phyloP scores from a whole-genome alignment of 371 early-diverging fungal genomes.

The Haplosporangium sp. region DNA sequence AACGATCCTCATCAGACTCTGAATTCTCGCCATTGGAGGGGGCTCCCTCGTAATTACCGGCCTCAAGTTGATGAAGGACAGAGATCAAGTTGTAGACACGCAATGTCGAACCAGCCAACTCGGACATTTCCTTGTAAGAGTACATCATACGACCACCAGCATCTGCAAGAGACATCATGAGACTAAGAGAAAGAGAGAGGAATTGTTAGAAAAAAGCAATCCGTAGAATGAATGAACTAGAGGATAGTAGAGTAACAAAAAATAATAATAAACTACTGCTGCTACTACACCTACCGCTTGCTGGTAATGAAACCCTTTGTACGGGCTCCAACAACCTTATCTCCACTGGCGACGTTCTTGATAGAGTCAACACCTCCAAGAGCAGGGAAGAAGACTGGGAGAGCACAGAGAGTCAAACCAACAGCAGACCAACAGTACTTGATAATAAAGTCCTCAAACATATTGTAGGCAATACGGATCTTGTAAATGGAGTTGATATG shows the following conservation, averaged over 20 bases:
- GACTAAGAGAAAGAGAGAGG: conserved; percentile 36
- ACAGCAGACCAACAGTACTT: conserved; percentile 83
- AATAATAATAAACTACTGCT: no score
- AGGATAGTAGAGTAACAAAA: neutral
- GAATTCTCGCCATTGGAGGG: conserved; percentile 11
- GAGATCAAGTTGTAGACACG: conserved; percentile 85
- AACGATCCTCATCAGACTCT: conserved; percentile 38
- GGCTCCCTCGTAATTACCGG: conserved; percentile 58
- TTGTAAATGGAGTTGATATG: conserved; percentile 87
- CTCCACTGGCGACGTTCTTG: conserved; percentile 50
- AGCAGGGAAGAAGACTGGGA: conserved; percentile 86
- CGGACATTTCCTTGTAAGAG: conserved; percentile 87
- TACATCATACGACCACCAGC: conserved; percentile 95
- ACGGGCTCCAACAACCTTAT: conserved; percentile 69
- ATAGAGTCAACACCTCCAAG: conserved; percentile 56
- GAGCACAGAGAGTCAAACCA: conserved; percentile 79
- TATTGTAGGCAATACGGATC: conserved; percentile 84
- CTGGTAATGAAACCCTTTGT: conserved; percentile 93
- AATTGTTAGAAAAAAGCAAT: neutral
- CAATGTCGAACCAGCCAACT: conserved; percentile 87
- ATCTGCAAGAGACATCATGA: conserved; percentile 87
- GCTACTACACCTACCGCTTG: conserved; percentile 68
- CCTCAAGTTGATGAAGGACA: conserved; percentile 71
- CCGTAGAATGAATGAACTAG: neutral
- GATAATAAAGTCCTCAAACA: conserved; percentile 93